Base-by-base conservation (phyloP, 1,284 basidiomycete species). In the Pseudozyma sp. region DNA sequence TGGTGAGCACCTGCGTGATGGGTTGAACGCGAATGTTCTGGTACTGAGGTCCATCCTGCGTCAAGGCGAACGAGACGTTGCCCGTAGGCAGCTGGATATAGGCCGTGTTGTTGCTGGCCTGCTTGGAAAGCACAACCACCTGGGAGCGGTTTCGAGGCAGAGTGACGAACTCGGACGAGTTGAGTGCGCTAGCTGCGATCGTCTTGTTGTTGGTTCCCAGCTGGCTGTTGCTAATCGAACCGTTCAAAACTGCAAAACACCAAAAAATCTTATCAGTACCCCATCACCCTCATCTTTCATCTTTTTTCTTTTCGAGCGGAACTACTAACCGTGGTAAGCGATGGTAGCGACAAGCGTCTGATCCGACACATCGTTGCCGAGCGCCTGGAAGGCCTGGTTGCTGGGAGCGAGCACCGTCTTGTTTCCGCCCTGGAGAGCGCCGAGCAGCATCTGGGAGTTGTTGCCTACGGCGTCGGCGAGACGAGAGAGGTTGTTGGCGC, bases 101-200 rank as follows among this genome's bases (percentile, higher is more conserved):
- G 7, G 87, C 83, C 1, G 87, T 86, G 19, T 87, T 86, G 62
- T 88, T 79, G 9, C 43, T 48, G n/a, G 42, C 14, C 17, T 66
- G 44, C 39, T 86, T 86, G 19, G 88, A 87, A 54, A 86, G 90
- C 0, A 88, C 89, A 11, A 92, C 84, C 7, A 90, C 92, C 75
- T 92, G 90, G 10, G 86, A 85, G 51, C 74, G 69, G 61, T 67
- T 63, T 43, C 46, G 42, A 2, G 70, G 68, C 7, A 79, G 75
- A 10, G 16, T 37, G 24, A 77, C 75, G 35, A 46, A 68, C 43
- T 88, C 86, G 49, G 87, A 88, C 49, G 91, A 46, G 59, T 46
- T 59, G 14, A 90, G 85, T 0, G 91, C 90, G 43, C 89, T 87
- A 4, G 89, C 90, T 55, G 92, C 85, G 0, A 91, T 91, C 57